These are phyloP conservation scores for Aureobasidium musti DNA, from an alignment of 2,329 filamentous ascomycete genomes.

Conservation along the genomic window DNA sequence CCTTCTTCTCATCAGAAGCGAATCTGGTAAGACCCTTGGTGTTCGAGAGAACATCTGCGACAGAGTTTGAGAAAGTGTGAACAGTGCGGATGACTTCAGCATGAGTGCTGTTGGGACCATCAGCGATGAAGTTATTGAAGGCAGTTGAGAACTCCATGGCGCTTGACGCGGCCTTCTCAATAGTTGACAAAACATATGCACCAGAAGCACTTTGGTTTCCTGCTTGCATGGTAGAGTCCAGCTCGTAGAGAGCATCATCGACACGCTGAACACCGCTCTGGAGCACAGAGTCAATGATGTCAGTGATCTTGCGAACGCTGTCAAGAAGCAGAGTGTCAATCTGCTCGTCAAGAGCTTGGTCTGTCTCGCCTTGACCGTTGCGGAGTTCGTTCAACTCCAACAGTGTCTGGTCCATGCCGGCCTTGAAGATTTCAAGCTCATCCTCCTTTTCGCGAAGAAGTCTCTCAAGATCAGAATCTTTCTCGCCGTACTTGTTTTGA, in stretches of 20 bases:
- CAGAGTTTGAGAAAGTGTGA: slow-evolving; percentile 83
- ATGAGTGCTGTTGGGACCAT: slow-evolving; percentile 87
- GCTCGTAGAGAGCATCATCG: slow-evolving; percentile 93
- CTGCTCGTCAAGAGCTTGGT: slow-evolving; percentile 81
- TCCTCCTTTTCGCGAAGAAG: slow-evolving; percentile 92
- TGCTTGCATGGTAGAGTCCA: slow-evolving; percentile 97
- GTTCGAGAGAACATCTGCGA: slow-evolving; percentile 93
- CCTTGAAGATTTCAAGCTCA: slow-evolving; percentile 96
- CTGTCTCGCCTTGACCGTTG: slow-evolving; percentile 62
- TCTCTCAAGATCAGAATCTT: slow-evolving; percentile 81
- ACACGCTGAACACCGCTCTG: slow-evolving; percentile 91
- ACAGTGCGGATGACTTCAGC: slow-evolving; percentile 91
- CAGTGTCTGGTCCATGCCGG: slow-evolving; percentile 94
- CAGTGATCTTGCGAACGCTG: slow-evolving; percentile 90
- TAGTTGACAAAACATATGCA: slow-evolving; percentile 90
- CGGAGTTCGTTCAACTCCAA: slow-evolving; percentile 88
- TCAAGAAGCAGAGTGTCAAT: slow-evolving; percentile 86
- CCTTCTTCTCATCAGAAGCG: slow-evolving; percentile 93
- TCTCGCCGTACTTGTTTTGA: slow-evolving; percentile 74
- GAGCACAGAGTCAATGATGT: slow-evolving; percentile 94
- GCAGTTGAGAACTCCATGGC: slow-evolving; percentile 97
- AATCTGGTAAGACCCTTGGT: slow-evolving; percentile 93
- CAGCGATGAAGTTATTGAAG: slow-evolving; percentile 98
- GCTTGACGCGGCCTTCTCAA: slow-evolving; percentile 92
- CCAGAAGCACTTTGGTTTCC: slow-evolving; percentile 98